These are phyloP conservation scores for Botrytis fragariae DNA, from an alignment of 2,329 filamentous ascomycete genomes.

Conservation along the genomic window DNA sequence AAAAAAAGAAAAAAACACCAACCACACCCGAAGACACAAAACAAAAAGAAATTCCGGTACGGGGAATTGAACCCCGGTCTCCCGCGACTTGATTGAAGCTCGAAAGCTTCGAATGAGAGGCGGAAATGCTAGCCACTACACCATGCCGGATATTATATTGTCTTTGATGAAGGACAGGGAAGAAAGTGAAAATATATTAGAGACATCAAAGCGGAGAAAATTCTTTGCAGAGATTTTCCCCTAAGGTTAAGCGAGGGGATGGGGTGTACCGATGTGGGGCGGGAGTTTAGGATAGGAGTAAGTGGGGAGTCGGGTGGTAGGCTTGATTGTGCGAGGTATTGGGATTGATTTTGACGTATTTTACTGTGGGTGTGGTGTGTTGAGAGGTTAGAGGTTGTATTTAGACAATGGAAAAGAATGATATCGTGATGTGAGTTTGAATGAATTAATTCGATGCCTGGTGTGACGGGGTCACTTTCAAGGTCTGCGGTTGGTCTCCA, in stretches of 20 bases:
- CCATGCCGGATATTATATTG: not conserved
- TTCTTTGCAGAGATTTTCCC: not conserved
- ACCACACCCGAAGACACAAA: not conserved
- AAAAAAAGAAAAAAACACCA: not conserved
- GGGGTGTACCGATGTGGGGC: not conserved
- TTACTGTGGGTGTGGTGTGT: not conserved
- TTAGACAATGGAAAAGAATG: not conserved
- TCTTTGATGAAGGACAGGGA: fast-evolving
- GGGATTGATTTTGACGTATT: not conserved
- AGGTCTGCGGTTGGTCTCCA: too few relatives aligned
- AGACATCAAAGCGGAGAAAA: not conserved
- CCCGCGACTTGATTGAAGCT: not conserved
- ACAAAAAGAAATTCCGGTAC: not conserved
- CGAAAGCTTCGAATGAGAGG: not conserved
- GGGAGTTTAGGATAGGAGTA: not conserved
- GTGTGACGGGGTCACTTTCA: not conserved
- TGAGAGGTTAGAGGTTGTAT: not conserved
- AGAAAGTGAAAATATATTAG: not conserved
- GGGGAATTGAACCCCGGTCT: conserved; percentile 7
- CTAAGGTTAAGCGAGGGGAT: not conserved
- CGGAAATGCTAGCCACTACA: conserved; percentile 10
- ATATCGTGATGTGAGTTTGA: not conserved
- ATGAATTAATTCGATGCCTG: not conserved
- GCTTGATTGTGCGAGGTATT: not conserved
- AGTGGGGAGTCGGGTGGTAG: not conserved